phyloP scores from a whole-genome alignment of 768 basidiomycete genomes.

The Ramaria rubella region DNA sequence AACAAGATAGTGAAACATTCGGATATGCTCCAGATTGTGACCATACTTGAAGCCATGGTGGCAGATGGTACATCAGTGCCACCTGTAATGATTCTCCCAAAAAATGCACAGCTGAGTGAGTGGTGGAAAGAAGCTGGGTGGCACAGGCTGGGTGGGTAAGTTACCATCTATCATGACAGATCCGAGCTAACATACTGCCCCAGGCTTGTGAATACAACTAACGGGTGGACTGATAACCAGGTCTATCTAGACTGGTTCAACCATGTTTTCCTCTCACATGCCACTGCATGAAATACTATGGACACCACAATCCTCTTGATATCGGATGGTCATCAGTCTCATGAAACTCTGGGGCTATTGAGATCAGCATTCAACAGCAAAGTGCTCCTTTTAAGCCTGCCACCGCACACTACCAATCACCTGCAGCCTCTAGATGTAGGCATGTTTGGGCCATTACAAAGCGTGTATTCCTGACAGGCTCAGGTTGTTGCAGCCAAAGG shows the following conservation, averaged over 20 bases:
- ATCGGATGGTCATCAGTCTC: constrained; percentile 39
- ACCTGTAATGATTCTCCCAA: constrained; percentile 36
- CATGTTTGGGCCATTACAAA: constrained; percentile 29
- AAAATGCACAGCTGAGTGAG: too few relatives aligned
- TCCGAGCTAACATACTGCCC: too few relatives aligned
- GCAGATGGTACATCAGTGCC: constrained; percentile 32
- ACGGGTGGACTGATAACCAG: constrained; percentile 38
- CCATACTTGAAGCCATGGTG: constrained; percentile 38
- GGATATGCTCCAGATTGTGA: constrained; percentile 39
- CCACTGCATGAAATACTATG: constrained; percentile 20
- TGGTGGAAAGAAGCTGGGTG: constrained; percentile 19
- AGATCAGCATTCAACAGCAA: constrained; percentile 23
- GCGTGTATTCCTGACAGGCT: constrained; percentile 22
- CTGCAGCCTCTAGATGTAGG: constrained; percentile 40
- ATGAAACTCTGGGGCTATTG: constrained; percentile 23
- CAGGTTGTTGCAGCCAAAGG: neutral
- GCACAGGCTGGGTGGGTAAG: constrained; percentile 15
- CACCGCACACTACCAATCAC: too few relatives aligned
- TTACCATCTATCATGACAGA: too few relatives aligned
- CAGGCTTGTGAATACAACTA: too few relatives aligned
- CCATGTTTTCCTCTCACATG: constrained; percentile 33
- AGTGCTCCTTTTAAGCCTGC: too few relatives aligned
- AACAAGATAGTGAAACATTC: constrained; percentile 12
- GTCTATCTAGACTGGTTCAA: constrained; percentile 35
- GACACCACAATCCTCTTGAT: constrained; percentile 33